Evolutionary conservation across 1,284 basidiomycete species (phyloP).

Genomic region (Xerocomus cyaneibrunnescens): DNA sequence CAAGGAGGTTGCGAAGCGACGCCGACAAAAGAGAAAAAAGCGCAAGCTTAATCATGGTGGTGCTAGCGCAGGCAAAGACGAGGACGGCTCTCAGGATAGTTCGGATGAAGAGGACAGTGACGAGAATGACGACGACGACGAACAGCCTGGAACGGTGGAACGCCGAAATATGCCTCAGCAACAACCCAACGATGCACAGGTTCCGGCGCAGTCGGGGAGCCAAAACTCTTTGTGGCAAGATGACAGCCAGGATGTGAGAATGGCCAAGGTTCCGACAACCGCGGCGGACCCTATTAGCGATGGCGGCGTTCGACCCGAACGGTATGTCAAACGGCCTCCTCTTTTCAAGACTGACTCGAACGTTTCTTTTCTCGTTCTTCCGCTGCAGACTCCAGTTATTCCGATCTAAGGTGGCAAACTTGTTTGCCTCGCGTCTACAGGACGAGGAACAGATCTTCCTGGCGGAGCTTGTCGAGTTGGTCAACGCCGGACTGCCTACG

Average conservation of each 20-base stretch:
- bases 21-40: conserved; percentile 67
- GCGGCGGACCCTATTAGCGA: conserved; percentile 38
- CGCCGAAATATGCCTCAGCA: conserved; percentile 51
- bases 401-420: conserved; percentile 67
- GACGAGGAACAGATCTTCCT: conserved; percentile 79
- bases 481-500: conserved; percentile 78
- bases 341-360: conserved; percentile 1
- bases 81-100: conserved; percentile 39
- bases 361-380: conserved; percentile 4
- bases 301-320: conserved; percentile 50
- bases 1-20: conserved; percentile 91
- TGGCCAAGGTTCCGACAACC: conserved; percentile 48
- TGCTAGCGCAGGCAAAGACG: conserved; percentile 41
- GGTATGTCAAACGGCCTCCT: conserved; percentile 42
- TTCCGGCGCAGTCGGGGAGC: conserved; percentile 33
- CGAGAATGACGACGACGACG: conserved; percentile 36
- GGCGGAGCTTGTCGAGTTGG: conserved; percentile 64
- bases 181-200: conserved; percentile 25
- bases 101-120: conserved; percentile 48
- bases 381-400: conserved; percentile 68
- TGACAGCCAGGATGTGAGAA: conserved; percentile 63
- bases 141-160: conserved; percentile 44
- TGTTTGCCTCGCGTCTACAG: conserved; percentile 67
- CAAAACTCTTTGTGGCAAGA: conserved; percentile 60
- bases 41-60: conserved; percentile 71